phyloP scores from a whole-genome alignment of 208 protist genomes.

The Spongospora subterranea region DNA sequence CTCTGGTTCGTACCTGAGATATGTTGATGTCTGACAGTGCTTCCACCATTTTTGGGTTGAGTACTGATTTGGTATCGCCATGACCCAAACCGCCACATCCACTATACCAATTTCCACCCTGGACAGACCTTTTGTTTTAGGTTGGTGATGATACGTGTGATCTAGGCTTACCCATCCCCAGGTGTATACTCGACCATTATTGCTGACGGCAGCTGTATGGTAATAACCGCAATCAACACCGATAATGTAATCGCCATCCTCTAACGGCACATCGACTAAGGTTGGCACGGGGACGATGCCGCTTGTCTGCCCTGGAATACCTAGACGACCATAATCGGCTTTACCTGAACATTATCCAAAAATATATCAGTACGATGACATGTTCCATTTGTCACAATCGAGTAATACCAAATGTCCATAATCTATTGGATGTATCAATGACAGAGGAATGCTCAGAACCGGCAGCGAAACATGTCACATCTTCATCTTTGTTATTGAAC shows the following conservation, averaged over 20 bases:
- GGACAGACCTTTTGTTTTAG: not conserved
- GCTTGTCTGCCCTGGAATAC: not conserved
- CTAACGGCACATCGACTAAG: not conserved
- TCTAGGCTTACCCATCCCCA: slow-evolving; percentile 22
- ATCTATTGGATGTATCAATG: not conserved
- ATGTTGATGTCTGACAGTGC: not conserved
- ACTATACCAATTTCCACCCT: not conserved
- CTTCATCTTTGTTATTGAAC: slow-evolving; percentile 37
- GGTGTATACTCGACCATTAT: slow-evolving; percentile 31
- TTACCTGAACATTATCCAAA: not conserved
- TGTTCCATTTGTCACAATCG: not conserved
- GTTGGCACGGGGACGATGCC: not conserved
- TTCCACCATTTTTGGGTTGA: not conserved
- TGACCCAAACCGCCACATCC: slow-evolving; percentile 37
- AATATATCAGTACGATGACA: not conserved
- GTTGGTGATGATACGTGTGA: not conserved
- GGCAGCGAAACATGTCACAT: not conserved
- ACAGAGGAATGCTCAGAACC: not conserved
- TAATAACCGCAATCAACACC: slow-evolving; percentile 22
- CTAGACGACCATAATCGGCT: slow-evolving; percentile 38
- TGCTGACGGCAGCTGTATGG: slow-evolving; percentile 6
- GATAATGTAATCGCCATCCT: not conserved
- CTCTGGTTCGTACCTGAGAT: not conserved
- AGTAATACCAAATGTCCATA: slow-evolving; percentile 49
- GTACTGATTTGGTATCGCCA: not conserved